Percentiles rank a stretch among this genome's conserved stretches.
phyloP scores from a whole-genome alignment of 1,284 basidiomycete genomes.

The Heterobasidion parviporum region DNA sequence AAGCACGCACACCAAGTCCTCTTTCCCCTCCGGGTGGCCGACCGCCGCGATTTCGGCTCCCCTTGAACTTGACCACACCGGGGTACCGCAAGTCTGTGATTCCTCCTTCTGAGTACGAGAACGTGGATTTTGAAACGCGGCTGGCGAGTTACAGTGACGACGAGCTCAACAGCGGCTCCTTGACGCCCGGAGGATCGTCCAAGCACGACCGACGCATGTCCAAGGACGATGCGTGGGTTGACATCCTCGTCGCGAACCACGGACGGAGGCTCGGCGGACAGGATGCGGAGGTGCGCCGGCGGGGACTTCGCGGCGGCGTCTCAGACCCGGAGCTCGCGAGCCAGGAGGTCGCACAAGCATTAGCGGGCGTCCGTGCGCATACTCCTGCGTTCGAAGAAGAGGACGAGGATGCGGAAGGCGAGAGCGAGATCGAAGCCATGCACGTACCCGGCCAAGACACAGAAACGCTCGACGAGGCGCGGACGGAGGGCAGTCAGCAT shows the following conservation, averaged over 20 bases:
- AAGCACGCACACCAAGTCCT: not conserved
- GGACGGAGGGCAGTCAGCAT: slow-evolving; percentile 16
- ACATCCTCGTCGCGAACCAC: slow-evolving; percentile 72
- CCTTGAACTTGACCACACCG: slow-evolving; percentile 40
- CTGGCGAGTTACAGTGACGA: slow-evolving; percentile 60
- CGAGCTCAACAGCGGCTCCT: slow-evolving; percentile 29
- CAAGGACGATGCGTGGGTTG: slow-evolving; percentile 74
- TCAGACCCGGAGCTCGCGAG: slow-evolving; percentile 66
- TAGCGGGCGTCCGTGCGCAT: slow-evolving; percentile 53
- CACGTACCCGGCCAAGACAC: slow-evolving; percentile 3
- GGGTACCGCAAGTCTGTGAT: slow-evolving; percentile 41
- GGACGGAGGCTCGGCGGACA: slow-evolving; percentile 52
- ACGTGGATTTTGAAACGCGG: slow-evolving; percentile 68
- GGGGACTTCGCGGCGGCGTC: slow-evolving; percentile 26
- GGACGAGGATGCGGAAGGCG: slow-evolving; percentile 20
- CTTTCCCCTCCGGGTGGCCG: slow-evolving; percentile 12
- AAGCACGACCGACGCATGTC: slow-evolving; percentile 47
- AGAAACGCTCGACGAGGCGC: slow-evolving; percentile 4
- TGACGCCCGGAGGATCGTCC: slow-evolving; percentile 12
- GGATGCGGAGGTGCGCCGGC: slow-evolving; percentile 36
- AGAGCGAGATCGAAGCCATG: slow-evolving; percentile 4
- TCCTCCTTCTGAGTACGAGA: slow-evolving; percentile 57
- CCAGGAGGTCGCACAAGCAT: slow-evolving; percentile 61
- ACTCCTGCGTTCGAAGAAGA: slow-evolving; percentile 41
- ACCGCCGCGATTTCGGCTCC: slow-evolving; percentile 49